Evolutionary conservation across 176 grass and related monocot genomes (phyloP), one percentile per base, ranked within the genome.

Genomic region (Oryza glumipatula): DNA sequence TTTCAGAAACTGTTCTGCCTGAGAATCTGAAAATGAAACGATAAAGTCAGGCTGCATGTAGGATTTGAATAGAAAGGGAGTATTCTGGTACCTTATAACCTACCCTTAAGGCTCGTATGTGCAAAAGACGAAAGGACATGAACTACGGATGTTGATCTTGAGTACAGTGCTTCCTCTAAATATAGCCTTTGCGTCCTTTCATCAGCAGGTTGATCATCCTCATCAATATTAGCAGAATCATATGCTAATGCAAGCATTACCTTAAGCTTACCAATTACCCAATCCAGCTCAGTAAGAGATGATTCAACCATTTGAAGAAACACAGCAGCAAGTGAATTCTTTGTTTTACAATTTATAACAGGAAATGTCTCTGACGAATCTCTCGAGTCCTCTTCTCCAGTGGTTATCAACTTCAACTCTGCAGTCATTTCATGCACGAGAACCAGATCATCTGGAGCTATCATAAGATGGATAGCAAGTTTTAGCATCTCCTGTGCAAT

Each of bases 151-250:
- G 86, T 73, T 83, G 93, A 94, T 88, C 92, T 97, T 13, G 67
- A 86, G 85, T 86, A 92, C n/a, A 97, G 82, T 83, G 90, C 88
- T 86, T 97, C 92, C 88, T 97, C 90, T 79, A 92, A 84, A 69
- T 76, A 72, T 38, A 86, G 47, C 79, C 84, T 82, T 74, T 80
- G 82, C 9, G 64, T 80, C 56, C 51, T 91, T 86, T 92, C 87
- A 77, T 88, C 88, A 79, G 52, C 84, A 86, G 79, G 85, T 39
- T 86, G 83, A 64, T 81, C 86, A 76, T 76, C 86, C 76, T 76
- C 76, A 26, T 78, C 82, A 56, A 86, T 63, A 35, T 48, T 82
- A 82, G 70, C 41, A 86, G 69, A 83, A 82, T 78, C 85, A 68
- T 60, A 90, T 72, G 66, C 78, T 76, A 77, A 74, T 38, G 87